Conservation (phyloP, 2,329 filamentous ascomycete species). For the Hypoxylon rubiginosum region DNA sequence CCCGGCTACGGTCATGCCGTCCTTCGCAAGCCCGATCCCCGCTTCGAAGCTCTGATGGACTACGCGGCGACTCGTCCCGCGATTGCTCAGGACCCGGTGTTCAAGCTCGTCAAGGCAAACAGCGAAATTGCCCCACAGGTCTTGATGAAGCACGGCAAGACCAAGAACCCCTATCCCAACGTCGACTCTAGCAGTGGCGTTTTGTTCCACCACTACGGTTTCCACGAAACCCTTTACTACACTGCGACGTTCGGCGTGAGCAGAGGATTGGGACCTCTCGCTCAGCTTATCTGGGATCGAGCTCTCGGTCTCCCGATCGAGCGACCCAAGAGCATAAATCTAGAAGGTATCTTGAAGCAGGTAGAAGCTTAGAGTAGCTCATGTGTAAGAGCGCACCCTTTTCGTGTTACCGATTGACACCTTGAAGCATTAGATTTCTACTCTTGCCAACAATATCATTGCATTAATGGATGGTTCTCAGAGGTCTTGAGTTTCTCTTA, state of each 20-base stretch:
- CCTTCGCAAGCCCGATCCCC: conserved; percentile 94
- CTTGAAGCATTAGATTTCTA: conserved; percentile 41
- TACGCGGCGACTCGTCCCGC: conserved; percentile 88
- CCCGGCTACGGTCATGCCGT: conserved; percentile 97
- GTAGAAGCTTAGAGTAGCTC: conserved; percentile 56
- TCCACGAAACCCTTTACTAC: conserved; percentile 98
- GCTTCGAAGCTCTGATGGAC: conserved; percentile 96
- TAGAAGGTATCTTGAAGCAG: conserved; percentile 84
- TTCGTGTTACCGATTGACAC: conserved; percentile 33
- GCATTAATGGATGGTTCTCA: conserved; percentile 1
- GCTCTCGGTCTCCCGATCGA: conserved; percentile 95
- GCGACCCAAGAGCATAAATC: conserved; percentile 96
- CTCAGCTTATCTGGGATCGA: conserved; percentile 96
- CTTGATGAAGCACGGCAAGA: conserved; percentile 95
- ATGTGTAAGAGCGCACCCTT: conserved; percentile 28
- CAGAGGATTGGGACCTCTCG: conserved; percentile 84
- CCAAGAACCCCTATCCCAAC: conserved; percentile 97
- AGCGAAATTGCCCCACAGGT: conserved; percentile 91
- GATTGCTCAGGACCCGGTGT: conserved; percentile 89
- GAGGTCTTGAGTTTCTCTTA: background rate
- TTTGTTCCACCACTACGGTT: conserved; percentile 97
- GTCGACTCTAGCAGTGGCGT: conserved; percentile 95
- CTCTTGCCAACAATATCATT: conserved; percentile 16
- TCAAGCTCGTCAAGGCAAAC: conserved; percentile 94
- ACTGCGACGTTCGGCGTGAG: conserved; percentile 79